Base-by-base conservation (phyloP, 305 asterid genomes). In the Fraxinus baroniana region DNA sequence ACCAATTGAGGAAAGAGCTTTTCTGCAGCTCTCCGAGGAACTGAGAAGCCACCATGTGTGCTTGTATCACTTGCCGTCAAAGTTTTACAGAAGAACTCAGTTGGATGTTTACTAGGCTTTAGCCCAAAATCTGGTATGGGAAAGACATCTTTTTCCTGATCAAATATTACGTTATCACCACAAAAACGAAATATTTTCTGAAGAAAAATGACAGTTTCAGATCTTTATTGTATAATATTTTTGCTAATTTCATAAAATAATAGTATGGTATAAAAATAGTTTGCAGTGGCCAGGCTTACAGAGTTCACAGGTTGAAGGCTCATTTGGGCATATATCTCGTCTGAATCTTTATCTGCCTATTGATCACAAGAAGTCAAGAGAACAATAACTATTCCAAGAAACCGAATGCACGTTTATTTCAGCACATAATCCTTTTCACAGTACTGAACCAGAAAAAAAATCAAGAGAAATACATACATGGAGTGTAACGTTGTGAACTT, bases 41-140 rank as follows among this genome's bases (percentile, higher is more conserved):
- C 98, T 3, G 98, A 95, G 85, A 95, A 95, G 41, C 98, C 98
- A 26, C 98, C 98, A 28, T 95, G 98, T 13, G 97, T 95, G 89
- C 98, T 95, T 17, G 98, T 95, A 86, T 95, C 98, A 80, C 98
- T 95, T 28, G 98, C 97, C 2, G 98, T 93, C 87, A 95, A 84
- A 7, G 97, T 95, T 86, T 95, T 93, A 91, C 98, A 95, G 87
- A 95, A 95, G 88, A 95, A 93, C 39, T 95, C 98, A 9, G 94
- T 90, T 18, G 98, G 98, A 84, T 95, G 97, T 86, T 88, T 93
- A 64, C 94, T 90, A 13, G 94, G 87, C 86, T 90, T 95, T 60
- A 90, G 76, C 62, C 98, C 97, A 79, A 93, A 93, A 62, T 95
- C 97, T 0, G 98, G 98, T 83, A 95, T 90, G 30, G 97, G 97